Evolutionary conservation across 2,329 filamentous ascomycete genomes (phyloP).

Genomic region (Mollisiaceae sp.): DNA sequence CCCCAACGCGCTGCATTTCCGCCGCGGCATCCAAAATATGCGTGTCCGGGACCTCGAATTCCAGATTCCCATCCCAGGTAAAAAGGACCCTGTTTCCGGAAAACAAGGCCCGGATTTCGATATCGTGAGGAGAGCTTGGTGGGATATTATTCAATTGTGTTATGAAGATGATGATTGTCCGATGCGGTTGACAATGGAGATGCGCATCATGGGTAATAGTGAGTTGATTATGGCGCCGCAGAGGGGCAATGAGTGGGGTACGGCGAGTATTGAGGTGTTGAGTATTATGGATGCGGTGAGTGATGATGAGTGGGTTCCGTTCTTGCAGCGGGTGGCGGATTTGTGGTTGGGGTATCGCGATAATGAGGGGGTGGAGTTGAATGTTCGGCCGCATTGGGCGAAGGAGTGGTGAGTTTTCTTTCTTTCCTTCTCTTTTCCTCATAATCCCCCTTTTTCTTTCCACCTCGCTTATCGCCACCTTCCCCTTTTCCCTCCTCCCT

Average conservation of each 20-base stretch:
- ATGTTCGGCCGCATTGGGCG: slow-evolving; percentile 52
- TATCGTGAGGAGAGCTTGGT: slow-evolving; percentile 53
- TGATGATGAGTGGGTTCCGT: slow-evolving; percentile 48
- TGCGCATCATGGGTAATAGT: slow-evolving; percentile 51
- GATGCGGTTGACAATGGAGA: slow-evolving; percentile 51
- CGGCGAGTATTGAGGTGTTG: slow-evolving; percentile 50
- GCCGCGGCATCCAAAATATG: slow-evolving; percentile 53
- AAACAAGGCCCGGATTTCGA: slow-evolving; percentile 47
- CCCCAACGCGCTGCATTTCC: slow-evolving; percentile 53
- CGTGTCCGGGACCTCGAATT: slow-evolving; percentile 52
- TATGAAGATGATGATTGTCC: slow-evolving; percentile 47
- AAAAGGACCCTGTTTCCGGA: slow-evolving; percentile 2
- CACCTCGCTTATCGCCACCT: too few relatives aligned
- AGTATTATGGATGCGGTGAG: slow-evolving; percentile 47
- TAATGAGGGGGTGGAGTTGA: slow-evolving; percentile 40
- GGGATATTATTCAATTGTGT: slow-evolving; percentile 54
- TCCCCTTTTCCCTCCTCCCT: too few relatives aligned
- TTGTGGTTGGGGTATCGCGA: slow-evolving; percentile 48
- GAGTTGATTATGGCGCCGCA: slow-evolving; percentile 52
- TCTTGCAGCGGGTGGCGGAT: slow-evolving; percentile 49
- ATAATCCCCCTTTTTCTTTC: too few relatives aligned
- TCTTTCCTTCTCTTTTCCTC: background rate
- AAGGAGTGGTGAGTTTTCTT: slow-evolving; percentile 48
- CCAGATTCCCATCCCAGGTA: slow-evolving; percentile 50
- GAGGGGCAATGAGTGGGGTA: slow-evolving; percentile 48